Conservation (phyloP, 2,329 filamentous ascomycete genomes). For the Ophiostoma ulmi region DNA sequence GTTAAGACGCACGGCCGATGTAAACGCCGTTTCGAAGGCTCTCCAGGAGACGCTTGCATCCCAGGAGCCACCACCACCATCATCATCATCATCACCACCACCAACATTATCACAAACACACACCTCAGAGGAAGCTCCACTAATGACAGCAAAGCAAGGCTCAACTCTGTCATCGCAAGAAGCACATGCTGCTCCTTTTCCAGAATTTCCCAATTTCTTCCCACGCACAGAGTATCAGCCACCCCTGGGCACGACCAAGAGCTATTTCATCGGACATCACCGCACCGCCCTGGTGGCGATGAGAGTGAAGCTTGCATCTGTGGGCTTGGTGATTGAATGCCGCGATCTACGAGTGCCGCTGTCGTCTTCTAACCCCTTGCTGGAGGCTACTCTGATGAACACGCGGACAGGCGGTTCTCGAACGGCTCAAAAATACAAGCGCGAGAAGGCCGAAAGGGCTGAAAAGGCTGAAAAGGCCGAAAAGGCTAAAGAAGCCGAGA, state of each 20-base stretch:
- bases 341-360: constrained; percentile 88
- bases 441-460: not conserved
- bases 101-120: not conserved
- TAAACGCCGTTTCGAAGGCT: not conserved
- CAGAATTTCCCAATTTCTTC: constrained; percentile 48
- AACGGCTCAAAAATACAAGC: not conserved
- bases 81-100: not conserved
- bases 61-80: not conserved
- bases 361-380: constrained; percentile 82
- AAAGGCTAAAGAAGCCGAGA: not conserved
- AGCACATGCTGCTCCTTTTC: not conserved
- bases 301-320: constrained; percentile 70
- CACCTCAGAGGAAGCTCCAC: not conserved
- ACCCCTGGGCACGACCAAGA: constrained; percentile 70
- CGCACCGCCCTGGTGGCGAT: constrained; percentile 74
- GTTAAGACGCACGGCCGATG: not conserved
- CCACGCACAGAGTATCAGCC: constrained; percentile 69
- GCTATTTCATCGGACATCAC: constrained; percentile 95
- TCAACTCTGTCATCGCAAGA: not conserved
- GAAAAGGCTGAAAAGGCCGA: too few relatives aligned
- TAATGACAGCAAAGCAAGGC: not conserved
- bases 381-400: constrained; percentile 70
- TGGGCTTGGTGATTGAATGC: constrained; percentile 89
- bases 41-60: not conserved
- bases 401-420: constrained; percentile 12